Evolutionary conservation across 2,329 filamentous ascomycete genomes (phyloP).

Genomic region (Pseudocercospora crystallina): DNA sequence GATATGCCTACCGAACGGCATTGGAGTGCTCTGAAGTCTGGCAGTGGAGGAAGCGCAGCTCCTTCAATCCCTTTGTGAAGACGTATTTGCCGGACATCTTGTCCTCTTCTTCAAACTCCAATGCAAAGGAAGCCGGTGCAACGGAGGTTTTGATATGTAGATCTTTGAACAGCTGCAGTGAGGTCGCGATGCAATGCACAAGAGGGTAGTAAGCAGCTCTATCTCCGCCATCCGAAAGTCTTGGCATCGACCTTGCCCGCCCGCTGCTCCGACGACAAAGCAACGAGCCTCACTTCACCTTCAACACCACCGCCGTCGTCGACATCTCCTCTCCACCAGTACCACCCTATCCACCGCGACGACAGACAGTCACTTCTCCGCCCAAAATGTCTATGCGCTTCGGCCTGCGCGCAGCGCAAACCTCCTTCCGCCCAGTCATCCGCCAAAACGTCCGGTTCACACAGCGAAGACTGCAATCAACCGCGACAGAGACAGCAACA

Average conservation of each 20-base stretch:
- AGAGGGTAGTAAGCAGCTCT: constrained; percentile 41
- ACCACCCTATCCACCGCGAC: constrained; percentile 10
- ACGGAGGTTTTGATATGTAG: no score
- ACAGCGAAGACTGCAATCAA: constrained; percentile 65
- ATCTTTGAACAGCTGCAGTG: no score
- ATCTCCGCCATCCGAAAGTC: neutral
- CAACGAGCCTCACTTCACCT: constrained; percentile 31
- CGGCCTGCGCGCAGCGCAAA: constrained; percentile 57
- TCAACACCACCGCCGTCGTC: neutral
- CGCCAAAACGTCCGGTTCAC: constrained; percentile 45
- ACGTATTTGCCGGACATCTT: constrained; percentile 88
- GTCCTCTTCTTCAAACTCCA: constrained; percentile 18
- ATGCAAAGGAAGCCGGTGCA: no score
- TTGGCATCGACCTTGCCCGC: constrained; percentile 1
- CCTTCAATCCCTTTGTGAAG: constrained; percentile 84
- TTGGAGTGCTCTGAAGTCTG: constrained; percentile 90
- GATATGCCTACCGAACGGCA: constrained; percentile 68
- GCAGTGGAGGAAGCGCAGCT: constrained; percentile 96
- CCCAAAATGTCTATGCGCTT: constrained; percentile 55
- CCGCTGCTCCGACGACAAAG: neutral
- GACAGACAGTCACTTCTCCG: neutral
- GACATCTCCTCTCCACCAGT: constrained; percentile 42
- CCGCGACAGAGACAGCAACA: constrained; percentile 55
- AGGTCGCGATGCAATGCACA: neutral
- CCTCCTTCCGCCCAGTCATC: constrained; percentile 55